phyloP scores from a whole-genome alignment of 768 basidiomycete species.

The Lactifluus piperatus region DNA sequence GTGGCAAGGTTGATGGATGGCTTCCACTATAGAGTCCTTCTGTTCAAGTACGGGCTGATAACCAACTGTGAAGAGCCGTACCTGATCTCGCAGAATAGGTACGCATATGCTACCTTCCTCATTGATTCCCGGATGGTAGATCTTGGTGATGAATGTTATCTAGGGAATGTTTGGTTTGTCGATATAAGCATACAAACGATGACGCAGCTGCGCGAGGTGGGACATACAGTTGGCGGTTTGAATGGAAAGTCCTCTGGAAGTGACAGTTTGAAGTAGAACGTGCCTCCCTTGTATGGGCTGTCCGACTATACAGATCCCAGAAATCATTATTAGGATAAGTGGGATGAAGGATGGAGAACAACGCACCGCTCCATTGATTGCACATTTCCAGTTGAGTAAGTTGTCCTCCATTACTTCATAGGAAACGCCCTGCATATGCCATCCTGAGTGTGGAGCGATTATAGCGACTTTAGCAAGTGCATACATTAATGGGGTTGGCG shows the following conservation, averaged over 20 bases:
- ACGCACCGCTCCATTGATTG: conserved; percentile 65
- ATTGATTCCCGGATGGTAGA: conserved; percentile 87
- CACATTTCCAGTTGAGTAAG: conserved; percentile 68
- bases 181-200: conserved; percentile 3
- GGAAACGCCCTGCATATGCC: conserved; percentile 42
- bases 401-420: conserved; percentile 66
- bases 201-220: not conserved
- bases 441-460: conserved; percentile 7
- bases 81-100: conserved; percentile 80
- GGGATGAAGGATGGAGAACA: conserved; percentile 24
- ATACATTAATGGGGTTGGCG: conserved; percentile 60
- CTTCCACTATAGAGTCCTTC: conserved; percentile 55
- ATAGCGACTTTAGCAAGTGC: conserved; percentile 14
- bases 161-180: conserved; percentile 28
- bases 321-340: conserved; percentile 3
- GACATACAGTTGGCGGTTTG: conserved; percentile 80
- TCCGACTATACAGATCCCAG: conserved; percentile 42
- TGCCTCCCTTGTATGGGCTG: conserved; percentile 79
- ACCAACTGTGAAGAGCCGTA: conserved; percentile 28
- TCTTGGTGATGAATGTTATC: conserved; percentile 80
- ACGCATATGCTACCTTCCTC: conserved; percentile 84
- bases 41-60: conserved; percentile 3
- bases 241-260: conserved; percentile 81
- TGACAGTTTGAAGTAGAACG: conserved; percentile 62
- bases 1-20: conserved; percentile 67